Evolutionary conservation across 169 alveolate species (phyloP), one percentile per base, ranked within the genome.

Genomic region (Cryptosporidium baileyi): DNA sequence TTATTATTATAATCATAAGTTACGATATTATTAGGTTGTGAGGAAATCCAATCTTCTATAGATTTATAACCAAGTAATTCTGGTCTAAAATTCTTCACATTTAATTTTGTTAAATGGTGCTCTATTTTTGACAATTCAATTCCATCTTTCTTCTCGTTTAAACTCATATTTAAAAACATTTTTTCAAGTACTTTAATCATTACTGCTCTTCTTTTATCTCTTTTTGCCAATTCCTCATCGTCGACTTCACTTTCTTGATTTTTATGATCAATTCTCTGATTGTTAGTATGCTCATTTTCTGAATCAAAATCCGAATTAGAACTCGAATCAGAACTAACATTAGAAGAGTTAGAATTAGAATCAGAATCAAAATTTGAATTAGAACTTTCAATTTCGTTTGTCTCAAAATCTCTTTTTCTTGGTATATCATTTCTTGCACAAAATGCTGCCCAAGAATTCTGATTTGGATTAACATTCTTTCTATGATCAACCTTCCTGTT

Each of bases 361-460:
- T 30, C 63, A n/a, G 43, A 30, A 0, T 30, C 63, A n/a, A 28
- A 32, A n/a, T 28, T 28, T 24, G 24, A 43, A 32, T 51, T 51
- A 8, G 63, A 65, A 51, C 47, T 22, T 36, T 65, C 81, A 30
- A 28, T 7, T 8, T 28, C 32, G 11, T 65, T 65, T 28, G 32
- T 15, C 17, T 3, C 54, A 32, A n/a, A 2, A 26, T 65, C 47
- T 49, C 19, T 65, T n/a, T 52, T 54, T 17, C 85, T 51, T 0
- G 85, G 60, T 6, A 74, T 74, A 34, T 57, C 67, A 57, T 74
- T 74, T 74, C 85, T 74, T 8, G 74, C 60, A 30, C 85, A 74
- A 54, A 74, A 74, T 38, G 85, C 85, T 32, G 85, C 85, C 85
- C 85, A 74, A 1, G 85, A 74, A 19, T 54, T 57, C 34, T 74